Evolutionary conservation across 106 monocot genomes (phyloP), one percentile per base, ranked within the genome.

Genomic region (Allium cepa): DNA sequence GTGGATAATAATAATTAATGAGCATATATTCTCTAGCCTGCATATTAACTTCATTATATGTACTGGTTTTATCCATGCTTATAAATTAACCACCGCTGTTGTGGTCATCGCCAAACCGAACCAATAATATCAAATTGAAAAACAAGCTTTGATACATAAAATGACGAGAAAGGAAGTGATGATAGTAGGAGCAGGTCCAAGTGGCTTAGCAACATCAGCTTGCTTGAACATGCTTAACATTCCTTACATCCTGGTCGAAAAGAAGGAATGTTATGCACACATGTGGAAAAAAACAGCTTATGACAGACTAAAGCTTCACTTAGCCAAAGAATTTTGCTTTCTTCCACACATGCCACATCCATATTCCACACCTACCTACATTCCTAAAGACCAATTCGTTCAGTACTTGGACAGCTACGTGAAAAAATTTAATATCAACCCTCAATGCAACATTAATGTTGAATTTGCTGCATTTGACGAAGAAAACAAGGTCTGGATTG

Each of bases 141-240:
- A 36, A 36, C 36, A 36, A 36, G 36, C 36, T 36, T 5, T 36
- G 36, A 36, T 36, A 36, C 36, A 36, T 36, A 36, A 36, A 36
- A 36, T 36, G 36, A 36, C 36, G 36, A 36, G 3, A 3, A 36
- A 36, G 36, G 36, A 36, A 36, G 36, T 36, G 36, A 49, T 75
- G 8, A 75, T 75, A 7, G 60, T 75, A 4, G 75, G 75, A 4
- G 68, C 75, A 0, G 75, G 75, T 7, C 75, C 68, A 2, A 8
- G 53, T 0, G 75, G 75, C 3, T 66, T 75, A 7, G 68, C 76
- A 50, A 48, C 45, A 2, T 50, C 69, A 8, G 76, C 76, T 1
- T 76, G 69, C 76, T 69, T 76, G 47, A 56, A 46, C n/a, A 17
- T 69, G n/a, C 76, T 63, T 56, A 53, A 36, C 47, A 76, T 76